phyloP scores from a whole-genome alignment of 2,329 filamentous ascomycete genomes.

The Aspergillus carbonarius region DNA sequence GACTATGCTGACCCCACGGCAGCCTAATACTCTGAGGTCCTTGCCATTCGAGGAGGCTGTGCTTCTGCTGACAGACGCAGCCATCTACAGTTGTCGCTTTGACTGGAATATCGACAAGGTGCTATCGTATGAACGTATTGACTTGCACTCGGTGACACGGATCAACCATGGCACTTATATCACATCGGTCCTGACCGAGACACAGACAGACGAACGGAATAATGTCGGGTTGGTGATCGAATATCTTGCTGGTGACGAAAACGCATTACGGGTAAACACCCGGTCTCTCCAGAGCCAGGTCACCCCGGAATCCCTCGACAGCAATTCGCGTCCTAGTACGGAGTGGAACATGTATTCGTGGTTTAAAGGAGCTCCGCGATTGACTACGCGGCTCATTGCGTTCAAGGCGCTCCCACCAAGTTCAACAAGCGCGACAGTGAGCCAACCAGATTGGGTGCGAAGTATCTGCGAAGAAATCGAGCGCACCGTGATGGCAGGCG shows the following conservation, averaged over 20 bases:
- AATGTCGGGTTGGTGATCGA: conserved; percentile 83
- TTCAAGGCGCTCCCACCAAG: conserved; percentile 43
- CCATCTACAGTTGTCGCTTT: conserved; percentile 85
- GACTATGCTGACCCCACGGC: conserved; percentile 77
- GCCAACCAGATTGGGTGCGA: conserved; percentile 56
- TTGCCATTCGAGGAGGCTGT: conserved; percentile 85
- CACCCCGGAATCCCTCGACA: conserved; percentile 41
- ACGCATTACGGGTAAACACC: conserved; percentile 79
- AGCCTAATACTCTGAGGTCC: conserved; percentile 66
- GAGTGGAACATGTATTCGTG: conserved; percentile 47
- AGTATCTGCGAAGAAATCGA: conserved; percentile 75
- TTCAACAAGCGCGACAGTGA: conserved; percentile 28
- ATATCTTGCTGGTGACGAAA: conserved; percentile 70
- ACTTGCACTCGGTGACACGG: conserved; percentile 68
- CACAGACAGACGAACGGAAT: conserved; percentile 71
- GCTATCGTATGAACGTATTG: conserved; percentile 82
- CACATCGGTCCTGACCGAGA: conserved; percentile 76
- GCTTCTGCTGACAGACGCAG: conserved; percentile 78
- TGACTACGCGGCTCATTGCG: conserved; percentile 39
- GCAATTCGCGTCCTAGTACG: conserved; percentile 24
- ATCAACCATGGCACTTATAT: conserved; percentile 86
- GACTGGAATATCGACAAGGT: conserved; percentile 97
- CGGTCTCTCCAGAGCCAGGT: conserved; percentile 66
- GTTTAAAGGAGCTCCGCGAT: conserved; percentile 33
- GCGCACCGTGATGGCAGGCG: conserved; percentile 58